phyloP scores from a whole-genome alignment of 208 protist genomes.

The Leishmania major region DNA sequence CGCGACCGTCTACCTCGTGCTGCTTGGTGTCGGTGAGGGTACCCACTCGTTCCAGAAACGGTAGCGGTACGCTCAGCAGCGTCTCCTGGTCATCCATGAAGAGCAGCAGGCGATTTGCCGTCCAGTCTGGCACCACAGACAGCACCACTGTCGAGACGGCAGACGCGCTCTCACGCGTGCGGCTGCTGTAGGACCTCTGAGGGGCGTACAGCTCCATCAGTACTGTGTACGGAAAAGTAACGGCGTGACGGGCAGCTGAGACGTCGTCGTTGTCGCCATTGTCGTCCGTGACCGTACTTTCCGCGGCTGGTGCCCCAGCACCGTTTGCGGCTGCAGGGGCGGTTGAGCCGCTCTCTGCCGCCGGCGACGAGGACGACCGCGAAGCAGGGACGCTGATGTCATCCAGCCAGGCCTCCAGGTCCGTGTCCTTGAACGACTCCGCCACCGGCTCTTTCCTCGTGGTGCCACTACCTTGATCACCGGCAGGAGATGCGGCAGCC shows the following conservation, averaged over 20 bases:
- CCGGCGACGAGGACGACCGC: neutral
- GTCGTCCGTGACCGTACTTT: neutral
- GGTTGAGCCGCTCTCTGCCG: neutral
- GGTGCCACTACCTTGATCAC: neutral
- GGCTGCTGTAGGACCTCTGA: neutral
- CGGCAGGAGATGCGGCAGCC: neutral
- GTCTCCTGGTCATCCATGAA: conserved; percentile 28
- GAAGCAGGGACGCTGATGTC: conserved; percentile 25
- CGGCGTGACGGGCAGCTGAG: neutral
- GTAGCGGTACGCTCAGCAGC: conserved; percentile 48
- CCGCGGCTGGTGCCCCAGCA: neutral
- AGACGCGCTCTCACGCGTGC: neutral
- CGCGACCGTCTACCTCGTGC: neutral
- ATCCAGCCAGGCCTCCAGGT: conserved; percentile 54
- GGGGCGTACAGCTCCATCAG: conserved; percentile 30
- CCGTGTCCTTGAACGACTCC: conserved; percentile 14
- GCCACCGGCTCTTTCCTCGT: neutral
- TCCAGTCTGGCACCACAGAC: conserved; percentile 26
- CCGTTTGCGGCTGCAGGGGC: neutral
- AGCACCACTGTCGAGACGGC: conserved; percentile 2
- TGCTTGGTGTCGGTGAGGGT: conserved; percentile 9
- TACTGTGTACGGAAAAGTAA: conserved; percentile 24
- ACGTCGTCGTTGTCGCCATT: neutral
- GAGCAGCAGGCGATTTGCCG: conserved; percentile 45
- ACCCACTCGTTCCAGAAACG: conserved; percentile 23